phyloP scores from a whole-genome alignment of 2,329 filamentous ascomycete genomes.

The Exserohilum turcica region DNA sequence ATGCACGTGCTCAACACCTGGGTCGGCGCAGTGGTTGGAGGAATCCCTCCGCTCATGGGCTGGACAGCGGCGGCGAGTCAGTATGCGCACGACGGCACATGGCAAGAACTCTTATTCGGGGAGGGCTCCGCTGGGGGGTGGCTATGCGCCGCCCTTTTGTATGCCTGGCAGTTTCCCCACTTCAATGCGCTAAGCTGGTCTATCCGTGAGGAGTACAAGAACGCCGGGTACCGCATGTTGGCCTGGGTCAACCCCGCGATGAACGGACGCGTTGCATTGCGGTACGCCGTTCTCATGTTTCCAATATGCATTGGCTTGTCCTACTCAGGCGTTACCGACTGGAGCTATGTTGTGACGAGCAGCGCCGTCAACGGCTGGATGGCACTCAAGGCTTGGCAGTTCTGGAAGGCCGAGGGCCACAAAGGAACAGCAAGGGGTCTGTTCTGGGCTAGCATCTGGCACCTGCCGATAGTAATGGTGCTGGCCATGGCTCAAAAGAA shows the following conservation, averaged over 20 bases:
- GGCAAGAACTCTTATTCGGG: slow-evolving; percentile 78
- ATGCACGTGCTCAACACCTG: slow-evolving; percentile 89
- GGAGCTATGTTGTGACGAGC: slow-evolving; percentile 81
- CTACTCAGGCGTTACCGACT: slow-evolving; percentile 80
- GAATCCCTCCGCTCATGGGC: slow-evolving; percentile 94
- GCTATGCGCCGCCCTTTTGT: slow-evolving; percentile 82
- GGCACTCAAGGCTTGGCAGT: slow-evolving; percentile 74
- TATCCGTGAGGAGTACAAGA: slow-evolving; percentile 86
- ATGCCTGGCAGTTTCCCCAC: slow-evolving; percentile 97
- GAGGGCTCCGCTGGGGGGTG: slow-evolving; percentile 76
- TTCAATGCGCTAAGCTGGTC: slow-evolving; percentile 93
- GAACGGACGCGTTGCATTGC: slow-evolving; percentile 83
- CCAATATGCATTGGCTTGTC: slow-evolving; percentile 84
- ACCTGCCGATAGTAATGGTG: slow-evolving; percentile 86
- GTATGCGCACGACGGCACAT: slow-evolving; percentile 67
- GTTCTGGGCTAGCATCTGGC: slow-evolving; percentile 99
- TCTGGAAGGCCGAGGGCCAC: slow-evolving; percentile 79
- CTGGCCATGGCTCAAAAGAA: slow-evolving; percentile 92
- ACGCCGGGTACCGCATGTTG: slow-evolving; percentile 72
- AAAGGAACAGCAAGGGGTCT: slow-evolving; percentile 80
- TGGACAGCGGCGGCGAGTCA: slow-evolving; percentile 95
- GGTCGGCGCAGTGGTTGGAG: slow-evolving; percentile 90
- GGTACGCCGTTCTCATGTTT: slow-evolving; percentile 84
- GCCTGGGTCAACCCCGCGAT: slow-evolving; percentile 84
- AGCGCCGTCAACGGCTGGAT: slow-evolving; percentile 86